Percentiles rank a stretch among this genome's conserved stretches.
Conservation (phyloP, 78 protist genomes). For the Cavenderia fasciculata region DNA sequence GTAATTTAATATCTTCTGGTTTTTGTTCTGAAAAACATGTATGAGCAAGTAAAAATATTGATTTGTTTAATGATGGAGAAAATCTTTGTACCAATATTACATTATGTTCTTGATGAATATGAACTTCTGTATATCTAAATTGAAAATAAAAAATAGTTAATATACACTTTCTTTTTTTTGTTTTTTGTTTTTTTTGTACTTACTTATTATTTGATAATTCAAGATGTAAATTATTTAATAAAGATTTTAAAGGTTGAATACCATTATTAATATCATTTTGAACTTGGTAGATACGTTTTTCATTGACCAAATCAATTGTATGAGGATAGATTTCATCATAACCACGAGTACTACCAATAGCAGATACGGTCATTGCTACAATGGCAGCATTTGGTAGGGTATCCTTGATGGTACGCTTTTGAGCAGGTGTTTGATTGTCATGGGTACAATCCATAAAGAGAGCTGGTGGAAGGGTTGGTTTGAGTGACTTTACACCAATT, state of each 20-base stretch:
- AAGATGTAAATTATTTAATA: conserved; percentile 48
- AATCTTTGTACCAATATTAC: conserved; percentile 71
- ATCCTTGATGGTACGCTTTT: conserved; percentile 78
- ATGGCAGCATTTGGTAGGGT: conserved; percentile 81
- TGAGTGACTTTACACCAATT: neutral
- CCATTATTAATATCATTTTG: conserved; percentile 1
- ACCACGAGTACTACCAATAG: conserved; percentile 87
- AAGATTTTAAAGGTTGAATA: conserved; percentile 19
- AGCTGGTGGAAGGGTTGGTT: conserved; percentile 79
- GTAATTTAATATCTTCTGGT: neutral
- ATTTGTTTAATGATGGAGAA: conserved; percentile 46
- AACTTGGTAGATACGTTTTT: conserved; percentile 58
- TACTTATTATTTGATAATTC: conserved; percentile 37
- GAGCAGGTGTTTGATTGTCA: conserved; percentile 78
- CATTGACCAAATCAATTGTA: conserved; percentile 85
- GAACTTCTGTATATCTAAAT: conserved; percentile 42
- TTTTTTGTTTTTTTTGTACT: neutral
- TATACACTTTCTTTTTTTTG: neutral
- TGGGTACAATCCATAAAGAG: conserved; percentile 86
- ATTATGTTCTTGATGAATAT: conserved; percentile 73
- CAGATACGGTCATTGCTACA: conserved; percentile 78
- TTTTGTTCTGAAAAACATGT: conserved; percentile 20
- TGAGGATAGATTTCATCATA: conserved; percentile 87
- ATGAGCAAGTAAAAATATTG: conserved; percentile 57
- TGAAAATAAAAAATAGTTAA: too few relatives aligned